A percentile compares a stretch with the other conserved stretches of the same genome.
Evolutionary conservation across 495 filamentous ascomycete species (phyloP).

Genomic region (Penicillium atrosanguineum): DNA sequence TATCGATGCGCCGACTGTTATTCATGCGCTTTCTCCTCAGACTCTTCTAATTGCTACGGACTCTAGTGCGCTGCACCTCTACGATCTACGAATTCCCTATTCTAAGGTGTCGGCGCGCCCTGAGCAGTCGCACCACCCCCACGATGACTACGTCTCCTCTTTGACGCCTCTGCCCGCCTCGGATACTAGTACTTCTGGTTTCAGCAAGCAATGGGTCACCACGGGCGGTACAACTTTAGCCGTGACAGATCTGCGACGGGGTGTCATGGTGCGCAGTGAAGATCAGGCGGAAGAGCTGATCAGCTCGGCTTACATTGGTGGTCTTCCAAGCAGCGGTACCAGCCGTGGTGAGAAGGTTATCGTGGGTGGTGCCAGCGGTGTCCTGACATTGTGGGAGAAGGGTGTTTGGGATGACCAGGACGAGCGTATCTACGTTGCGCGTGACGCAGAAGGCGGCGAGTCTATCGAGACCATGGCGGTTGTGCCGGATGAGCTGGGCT

Average conservation of each 20-base stretch:
- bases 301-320: slow-evolving; percentile 68
- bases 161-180: slow-evolving; percentile 80
- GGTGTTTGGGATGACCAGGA: slow-evolving; percentile 94
- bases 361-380: slow-evolving; percentile 74
- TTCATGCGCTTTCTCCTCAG: slow-evolving; percentile 80
- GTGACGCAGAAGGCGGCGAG: slow-evolving; percentile 55
- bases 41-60: slow-evolving; percentile 89
- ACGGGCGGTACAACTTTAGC: slow-evolving; percentile 88
- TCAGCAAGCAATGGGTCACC: slow-evolving; percentile 87
- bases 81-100: slow-evolving; percentile 75
- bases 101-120: slow-evolving; percentile 56
- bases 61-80: slow-evolving; percentile 82
- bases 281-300: slow-evolving; percentile 93
- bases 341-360: slow-evolving; percentile 71
- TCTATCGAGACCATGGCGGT: slow-evolving; percentile 68
- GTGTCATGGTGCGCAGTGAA: slow-evolving; percentile 80
- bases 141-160: slow-evolving; percentile 90
- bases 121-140: slow-evolving; percentile 76
- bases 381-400: slow-evolving; percentile 89
- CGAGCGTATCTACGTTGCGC: slow-evolving; percentile 73
- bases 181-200: slow-evolving; percentile 73
- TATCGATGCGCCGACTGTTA: slow-evolving; percentile 67
- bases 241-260: slow-evolving; percentile 80
- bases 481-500: slow-evolving; percentile 62
- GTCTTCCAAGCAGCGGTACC: slow-evolving; percentile 59